Conservation (phyloP, 352 stramenopile genomes). For the Phytophthora foliorum region DNA sequence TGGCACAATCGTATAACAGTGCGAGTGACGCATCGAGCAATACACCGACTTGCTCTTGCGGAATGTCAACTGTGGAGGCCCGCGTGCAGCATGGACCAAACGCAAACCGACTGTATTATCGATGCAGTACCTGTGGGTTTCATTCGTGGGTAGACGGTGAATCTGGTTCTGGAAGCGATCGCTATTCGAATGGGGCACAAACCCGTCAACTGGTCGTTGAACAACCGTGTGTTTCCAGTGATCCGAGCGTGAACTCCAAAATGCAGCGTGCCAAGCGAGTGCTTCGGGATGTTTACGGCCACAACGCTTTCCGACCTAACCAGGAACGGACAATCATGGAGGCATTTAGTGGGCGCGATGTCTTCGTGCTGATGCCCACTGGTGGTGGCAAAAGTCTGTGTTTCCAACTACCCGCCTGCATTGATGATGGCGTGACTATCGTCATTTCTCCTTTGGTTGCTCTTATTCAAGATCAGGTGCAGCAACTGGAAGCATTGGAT, state of each 20-base stretch:
- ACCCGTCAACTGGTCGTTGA: conserved; percentile 26
- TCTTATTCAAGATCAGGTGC: conserved; percentile 99
- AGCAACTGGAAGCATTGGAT: conserved; percentile 94
- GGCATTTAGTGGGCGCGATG: conserved; percentile 93
- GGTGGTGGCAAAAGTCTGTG: conserved; percentile 99
- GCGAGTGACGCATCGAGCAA: conserved; percentile 23
- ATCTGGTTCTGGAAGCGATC: conserved; percentile 14
- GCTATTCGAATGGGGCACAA: conserved; percentile 15
- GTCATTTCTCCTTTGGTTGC: conserved; percentile 99
- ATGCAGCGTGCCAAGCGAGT: conserved; percentile 78
- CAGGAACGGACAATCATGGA: conserved; percentile 96
- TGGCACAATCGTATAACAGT: conserved; percentile 15
- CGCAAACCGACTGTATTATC: conserved; percentile 72
- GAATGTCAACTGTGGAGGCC: conserved; percentile 62
- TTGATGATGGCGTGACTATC: conserved; percentile 94
- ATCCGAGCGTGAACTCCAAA: conserved; percentile 68
- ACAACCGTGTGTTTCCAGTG: conserved; percentile 51
- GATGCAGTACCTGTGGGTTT: conserved; percentile 80
- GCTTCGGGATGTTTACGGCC: conserved; percentile 94
- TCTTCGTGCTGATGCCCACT: conserved; percentile 99
- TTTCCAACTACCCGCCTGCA: conserved; percentile 95
- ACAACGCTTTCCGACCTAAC: conserved; percentile 95
- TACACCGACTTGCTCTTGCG: conserved; percentile 64
- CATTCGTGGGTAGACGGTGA: conserved; percentile 69
- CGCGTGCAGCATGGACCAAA: conserved; percentile 79